phyloP scores from a whole-genome alignment of 345 rosid species.

The Punica granatum region DNA sequence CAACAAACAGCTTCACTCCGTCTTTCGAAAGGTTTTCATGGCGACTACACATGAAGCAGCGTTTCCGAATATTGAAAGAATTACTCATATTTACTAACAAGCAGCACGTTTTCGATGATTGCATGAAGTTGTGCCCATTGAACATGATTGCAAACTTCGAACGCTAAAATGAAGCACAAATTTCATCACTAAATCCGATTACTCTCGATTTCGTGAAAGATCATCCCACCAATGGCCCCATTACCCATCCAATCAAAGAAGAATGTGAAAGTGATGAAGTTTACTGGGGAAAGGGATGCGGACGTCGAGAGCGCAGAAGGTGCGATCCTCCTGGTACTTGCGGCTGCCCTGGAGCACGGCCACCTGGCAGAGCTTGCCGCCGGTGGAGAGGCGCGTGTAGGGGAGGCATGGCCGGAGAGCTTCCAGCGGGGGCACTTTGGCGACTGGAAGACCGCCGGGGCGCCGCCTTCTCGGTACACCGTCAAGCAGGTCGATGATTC shows the following conservation, averaged over 20 bases:
- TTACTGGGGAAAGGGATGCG: slow-evolving; percentile 77
- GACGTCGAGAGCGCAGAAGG: slow-evolving; percentile 68
- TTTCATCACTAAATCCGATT: neutral
- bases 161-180: too few relatives aligned
- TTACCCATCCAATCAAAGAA: too few relatives aligned
- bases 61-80: too few relatives aligned
- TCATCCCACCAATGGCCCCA: neutral
- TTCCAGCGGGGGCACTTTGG: slow-evolving; percentile 89
- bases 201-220: neutral
- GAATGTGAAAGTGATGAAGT: neutral
- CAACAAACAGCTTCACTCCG: neutral
- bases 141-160: too few relatives aligned
- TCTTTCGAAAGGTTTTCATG: too few relatives aligned
- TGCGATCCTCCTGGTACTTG: slow-evolving; percentile 71
- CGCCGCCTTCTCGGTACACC: slow-evolving; percentile 83
- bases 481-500: slow-evolving; percentile 80
- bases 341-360: slow-evolving; percentile 70
- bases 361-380: slow-evolving; percentile 44
- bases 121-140: too few relatives aligned
- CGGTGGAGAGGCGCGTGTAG: slow-evolving; percentile 15
- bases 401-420: slow-evolving; percentile 36
- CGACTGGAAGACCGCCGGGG: slow-evolving; percentile 80
- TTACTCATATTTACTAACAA: too few relatives aligned
- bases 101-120: too few relatives aligned
- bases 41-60: too few relatives aligned